Conservation (phyloP, 441 rosid species). For the Raphanus hybrid region DNA sequence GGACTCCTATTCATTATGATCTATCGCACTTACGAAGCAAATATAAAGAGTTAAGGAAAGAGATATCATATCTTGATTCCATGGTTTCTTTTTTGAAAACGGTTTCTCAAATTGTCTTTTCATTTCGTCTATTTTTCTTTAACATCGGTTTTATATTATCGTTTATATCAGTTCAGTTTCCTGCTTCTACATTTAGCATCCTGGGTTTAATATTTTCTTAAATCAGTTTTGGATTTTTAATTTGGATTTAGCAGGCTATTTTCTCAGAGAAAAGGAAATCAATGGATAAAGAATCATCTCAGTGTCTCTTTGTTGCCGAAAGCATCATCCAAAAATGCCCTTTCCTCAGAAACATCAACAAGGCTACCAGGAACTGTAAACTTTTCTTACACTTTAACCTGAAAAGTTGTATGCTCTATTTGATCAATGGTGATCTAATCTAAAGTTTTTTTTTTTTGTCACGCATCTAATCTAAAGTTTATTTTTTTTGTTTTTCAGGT, state of each 20-base stretch:
- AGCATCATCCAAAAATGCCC: conserved; percentile 66
- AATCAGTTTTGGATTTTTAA: neutral
- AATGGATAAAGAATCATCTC: conserved; percentile 49
- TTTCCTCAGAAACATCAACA: conserved; percentile 78
- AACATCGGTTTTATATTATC: too few species aligned
- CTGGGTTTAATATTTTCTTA: neutral
- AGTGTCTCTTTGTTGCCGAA: conserved; percentile 56
- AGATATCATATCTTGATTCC: too few species aligned
- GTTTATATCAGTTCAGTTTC: too few species aligned
- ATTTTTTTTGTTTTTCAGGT: conserved; percentile 34
- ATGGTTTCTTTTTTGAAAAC: too few species aligned
- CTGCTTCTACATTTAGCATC: neutral
- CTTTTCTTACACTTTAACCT: conserved; percentile 35
- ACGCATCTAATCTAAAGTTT: neutral
- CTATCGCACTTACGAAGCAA: too few species aligned
- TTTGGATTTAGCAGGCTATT: conserved; percentile 11
- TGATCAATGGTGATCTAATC: neutral
- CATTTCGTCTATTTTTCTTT: too few species aligned
- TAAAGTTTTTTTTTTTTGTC: neutral
- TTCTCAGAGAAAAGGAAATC: conserved; percentile 7
- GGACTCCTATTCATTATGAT: too few species aligned
- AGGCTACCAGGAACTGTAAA: conserved; percentile 67
- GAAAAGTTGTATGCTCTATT: neutral
- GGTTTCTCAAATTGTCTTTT: too few species aligned
- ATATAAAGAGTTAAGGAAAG: too few species aligned